Percentiles rank a stretch among this genome's conserved stretches.
Evolutionary conservation across 805 yeast genomes (phyloP).

Genomic region (Yarrowia bubula): DNA sequence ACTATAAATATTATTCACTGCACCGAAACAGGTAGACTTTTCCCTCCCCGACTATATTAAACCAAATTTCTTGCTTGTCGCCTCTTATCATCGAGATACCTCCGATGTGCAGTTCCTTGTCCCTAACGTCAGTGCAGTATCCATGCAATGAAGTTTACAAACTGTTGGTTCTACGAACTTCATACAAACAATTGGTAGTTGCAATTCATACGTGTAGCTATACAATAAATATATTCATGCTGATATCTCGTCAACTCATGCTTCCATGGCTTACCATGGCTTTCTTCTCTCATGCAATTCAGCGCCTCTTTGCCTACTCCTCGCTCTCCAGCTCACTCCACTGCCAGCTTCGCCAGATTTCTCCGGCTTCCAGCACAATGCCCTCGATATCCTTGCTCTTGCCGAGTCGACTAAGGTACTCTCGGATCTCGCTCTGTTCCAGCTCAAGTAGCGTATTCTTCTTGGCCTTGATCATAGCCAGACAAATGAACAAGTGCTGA

Average conservation of each 20-base stretch:
- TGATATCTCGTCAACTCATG: conserved; percentile 10
- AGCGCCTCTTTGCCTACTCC: conserved; percentile 31
- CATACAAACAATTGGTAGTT: no score
- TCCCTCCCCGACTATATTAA: no score
- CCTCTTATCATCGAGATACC: no score
- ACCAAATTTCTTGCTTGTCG: no score
- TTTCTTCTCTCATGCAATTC: no score
- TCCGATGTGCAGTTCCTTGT: no score
- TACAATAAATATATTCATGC: conserved; percentile 27
- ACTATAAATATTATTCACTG: no score
- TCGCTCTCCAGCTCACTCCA: conserved; percentile 57
- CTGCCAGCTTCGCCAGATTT: conserved; percentile 81
- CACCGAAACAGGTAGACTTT: no score
- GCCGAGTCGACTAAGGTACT: conserved; percentile 56
- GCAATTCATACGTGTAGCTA: not conserved
- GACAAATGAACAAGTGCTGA: conserved; percentile 69
- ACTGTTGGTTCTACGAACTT: no score
- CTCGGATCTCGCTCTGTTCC: conserved; percentile 86
- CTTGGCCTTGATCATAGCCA: conserved; percentile 77
- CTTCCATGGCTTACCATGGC: no score
- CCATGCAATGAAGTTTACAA: not conserved
- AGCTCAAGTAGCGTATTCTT: conserved; percentile 77
- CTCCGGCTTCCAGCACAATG: conserved; percentile 75
- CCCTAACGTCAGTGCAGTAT: not conserved
- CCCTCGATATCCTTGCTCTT: conserved; percentile 66